These are phyloP conservation scores for Solanum boliviense DNA, from an alignment of 257 asterid species.

Conservation along the genomic window DNA sequence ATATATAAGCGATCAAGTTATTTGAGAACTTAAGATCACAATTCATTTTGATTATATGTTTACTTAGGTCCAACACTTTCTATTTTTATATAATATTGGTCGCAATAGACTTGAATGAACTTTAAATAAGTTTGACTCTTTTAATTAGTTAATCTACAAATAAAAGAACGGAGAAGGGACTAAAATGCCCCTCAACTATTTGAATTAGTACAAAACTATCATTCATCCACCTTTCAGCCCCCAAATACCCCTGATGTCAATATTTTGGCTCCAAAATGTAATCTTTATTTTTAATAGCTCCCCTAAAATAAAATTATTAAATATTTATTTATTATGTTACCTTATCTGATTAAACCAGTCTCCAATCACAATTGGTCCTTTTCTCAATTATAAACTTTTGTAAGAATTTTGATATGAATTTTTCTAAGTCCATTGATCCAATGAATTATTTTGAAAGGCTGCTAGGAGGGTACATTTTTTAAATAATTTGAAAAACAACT, in stretches of 20 bases:
- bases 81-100: not conserved
- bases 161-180: not conserved
- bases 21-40: no score
- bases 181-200: no score
- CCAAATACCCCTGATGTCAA: no score
- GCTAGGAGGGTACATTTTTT: slow-evolving; percentile 16
- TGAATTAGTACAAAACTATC: no score
- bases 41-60: no score
- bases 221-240: no score
- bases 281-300: no score
- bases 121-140: not conserved
- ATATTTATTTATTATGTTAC: no score
- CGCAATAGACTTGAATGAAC: not conserved
- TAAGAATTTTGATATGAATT: not conserved
- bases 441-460: not conserved
- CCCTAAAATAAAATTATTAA: no score
- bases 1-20: no score
- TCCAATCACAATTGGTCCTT: not conserved
- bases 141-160: not conserved
- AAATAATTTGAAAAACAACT: slow-evolving; percentile 37
- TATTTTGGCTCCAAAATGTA: no score
- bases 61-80: not conserved
- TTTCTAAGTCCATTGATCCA: not conserved
- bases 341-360: no score
- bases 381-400: not conserved